Evolutionary conservation across 495 filamentous ascomycete species (phyloP).

Genomic region (Neurospora sp.): DNA sequence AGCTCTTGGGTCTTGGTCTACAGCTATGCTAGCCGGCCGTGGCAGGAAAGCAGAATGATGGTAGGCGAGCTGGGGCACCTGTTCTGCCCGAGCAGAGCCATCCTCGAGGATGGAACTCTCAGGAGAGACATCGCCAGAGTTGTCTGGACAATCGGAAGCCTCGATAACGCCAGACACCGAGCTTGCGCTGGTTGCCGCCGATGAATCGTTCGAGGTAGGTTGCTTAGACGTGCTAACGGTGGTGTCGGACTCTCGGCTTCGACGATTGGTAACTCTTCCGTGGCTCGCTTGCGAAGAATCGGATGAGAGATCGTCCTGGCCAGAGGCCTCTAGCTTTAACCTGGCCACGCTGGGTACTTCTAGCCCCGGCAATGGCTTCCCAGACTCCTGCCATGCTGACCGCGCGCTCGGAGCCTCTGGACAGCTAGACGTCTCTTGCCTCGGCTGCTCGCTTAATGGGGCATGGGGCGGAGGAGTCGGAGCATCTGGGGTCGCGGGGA

Average conservation of each 20-base stretch:
- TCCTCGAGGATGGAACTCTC: constrained; percentile 33
- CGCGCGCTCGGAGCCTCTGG: neutral
- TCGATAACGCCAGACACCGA: constrained; percentile 39
- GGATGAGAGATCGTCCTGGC: neutral
- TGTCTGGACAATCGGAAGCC: constrained; percentile 27
- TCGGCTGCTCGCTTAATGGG: constrained; percentile 14
- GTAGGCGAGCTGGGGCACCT: constrained; percentile 46
- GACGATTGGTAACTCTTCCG: constrained; percentile 26
- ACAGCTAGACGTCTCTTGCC: neutral
- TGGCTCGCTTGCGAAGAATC: neutral
- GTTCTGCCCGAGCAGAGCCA: constrained; percentile 22
- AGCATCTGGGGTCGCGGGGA: constrained; percentile 26
- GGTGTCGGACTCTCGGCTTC: constrained; percentile 38
- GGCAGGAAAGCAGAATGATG: constrained; percentile 39
- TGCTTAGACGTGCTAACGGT: constrained; percentile 36
- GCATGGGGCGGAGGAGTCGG: constrained; percentile 30
- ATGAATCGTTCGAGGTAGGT: constrained; percentile 33
- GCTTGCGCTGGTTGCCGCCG: constrained; percentile 39
- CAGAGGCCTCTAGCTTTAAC: constrained; percentile 1
- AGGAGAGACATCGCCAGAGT: constrained; percentile 29
- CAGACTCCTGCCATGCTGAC: neutral
- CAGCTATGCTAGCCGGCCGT: constrained; percentile 25
- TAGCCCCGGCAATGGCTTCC: constrained; percentile 8
- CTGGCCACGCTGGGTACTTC: constrained; percentile 1
- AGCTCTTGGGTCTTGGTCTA: constrained; percentile 27